Base-by-base conservation (phyloP, 2,329 filamentous ascomycete genomes). In the Sporothrix luriei region DNA sequence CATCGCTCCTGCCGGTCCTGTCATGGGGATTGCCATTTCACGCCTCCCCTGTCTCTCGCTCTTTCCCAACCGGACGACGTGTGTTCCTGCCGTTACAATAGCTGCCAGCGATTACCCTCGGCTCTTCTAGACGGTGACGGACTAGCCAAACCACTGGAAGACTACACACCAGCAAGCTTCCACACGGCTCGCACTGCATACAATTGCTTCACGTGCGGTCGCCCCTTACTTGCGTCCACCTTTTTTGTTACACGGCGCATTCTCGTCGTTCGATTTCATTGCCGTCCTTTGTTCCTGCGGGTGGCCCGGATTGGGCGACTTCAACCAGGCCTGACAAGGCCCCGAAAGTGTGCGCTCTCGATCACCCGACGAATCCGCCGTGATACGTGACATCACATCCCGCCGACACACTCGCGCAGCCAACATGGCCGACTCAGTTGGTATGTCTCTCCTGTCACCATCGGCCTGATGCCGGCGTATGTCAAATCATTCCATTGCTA, bases 381-480 rank as follows among this genome's bases (percentile, higher is more conserved):
- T 38, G 43, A 65, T 51, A 65, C 62, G 62, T 65, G 62, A 51
- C 26, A 65, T 65, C 26, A 51, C 61, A 33, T 26, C 19, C 66
- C 43, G 21, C 16, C 55, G 16, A 54, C 33, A 16, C 21, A 33
- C 26, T 33, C 16, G 3, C 13, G 48, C 68, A 57, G 46, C 29
- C 71, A 55, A 19, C 54, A 84, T 85, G 84, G 83, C 83, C 70
- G 83, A 85, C 77, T 85, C 84, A 73, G 82, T 85, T 74, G 84
- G 84, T 84, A 79, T 72, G 79, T 75, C 21, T 43, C 38, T 24
- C 43, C 61, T 48, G 6, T 6, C 10, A 14, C 21, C 57, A 10
- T 57, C 2, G 14, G 11, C 4, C 14, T 3, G 13, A 2, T 68
- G 62, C 66, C 67, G 48, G 13, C 10, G 14, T 11, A 26, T 68